phyloP scores from a whole-genome alignment of 257 asterid species.

The Lycium barbarum region DNA sequence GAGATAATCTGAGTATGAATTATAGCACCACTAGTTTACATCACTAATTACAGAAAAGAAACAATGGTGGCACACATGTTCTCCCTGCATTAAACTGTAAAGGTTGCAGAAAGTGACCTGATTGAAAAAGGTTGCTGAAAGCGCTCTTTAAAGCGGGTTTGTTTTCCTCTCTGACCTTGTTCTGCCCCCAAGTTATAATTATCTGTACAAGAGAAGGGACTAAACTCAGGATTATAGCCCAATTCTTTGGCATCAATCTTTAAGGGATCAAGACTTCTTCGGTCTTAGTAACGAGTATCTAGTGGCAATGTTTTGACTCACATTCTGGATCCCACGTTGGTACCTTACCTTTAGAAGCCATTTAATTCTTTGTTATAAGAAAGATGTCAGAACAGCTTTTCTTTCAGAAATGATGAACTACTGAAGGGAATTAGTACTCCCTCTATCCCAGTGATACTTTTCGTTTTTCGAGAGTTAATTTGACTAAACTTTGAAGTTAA shows the following conservation, averaged over 20 bases:
- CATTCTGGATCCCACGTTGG: constrained; percentile 1
- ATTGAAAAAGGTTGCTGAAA: neutral
- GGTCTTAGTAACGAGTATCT: neutral
- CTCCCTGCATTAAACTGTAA: neutral
- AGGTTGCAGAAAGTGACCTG: constrained; percentile 15
- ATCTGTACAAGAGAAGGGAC: neutral
- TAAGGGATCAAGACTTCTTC: neutral
- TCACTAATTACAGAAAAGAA: neutral
- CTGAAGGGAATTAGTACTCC: constrained; percentile 19
- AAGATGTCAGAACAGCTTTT: neutral
- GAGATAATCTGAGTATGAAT: neutral
- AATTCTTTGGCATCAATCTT: neutral
- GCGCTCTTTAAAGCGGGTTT: neutral
- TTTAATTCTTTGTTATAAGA: neutral
- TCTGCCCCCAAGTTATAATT: neutral
- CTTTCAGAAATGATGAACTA: neutral
- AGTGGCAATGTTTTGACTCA: neutral
- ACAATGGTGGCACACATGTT: neutral
- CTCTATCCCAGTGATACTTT: too few species aligned
- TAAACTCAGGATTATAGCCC: neutral
- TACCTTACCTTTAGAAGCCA: neutral
- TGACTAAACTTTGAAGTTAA: too few species aligned
- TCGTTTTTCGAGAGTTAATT: too few species aligned
- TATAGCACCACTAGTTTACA: constrained; percentile 3
- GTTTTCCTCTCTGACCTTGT: neutral